Conservation (phyloP, 2,329 filamentous ascomycete species). For the Trichophyton benhamiae region DNA sequence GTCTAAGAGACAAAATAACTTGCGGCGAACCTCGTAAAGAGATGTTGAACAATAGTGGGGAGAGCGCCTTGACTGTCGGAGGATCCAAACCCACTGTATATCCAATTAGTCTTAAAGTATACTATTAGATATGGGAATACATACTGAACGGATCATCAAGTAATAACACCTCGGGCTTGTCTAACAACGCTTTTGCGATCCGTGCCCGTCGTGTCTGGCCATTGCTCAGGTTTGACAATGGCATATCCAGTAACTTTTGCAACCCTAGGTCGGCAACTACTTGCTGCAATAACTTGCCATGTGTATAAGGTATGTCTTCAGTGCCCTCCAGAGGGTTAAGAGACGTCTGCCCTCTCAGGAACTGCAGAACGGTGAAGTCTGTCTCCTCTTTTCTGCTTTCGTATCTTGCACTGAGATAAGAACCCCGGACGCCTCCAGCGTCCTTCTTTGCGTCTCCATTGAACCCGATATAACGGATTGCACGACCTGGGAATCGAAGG, state of each 20-base stretch:
- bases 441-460: conserved; percentile 53
- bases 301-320: conserved; percentile 31
- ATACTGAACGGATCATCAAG: conserved; percentile 82
- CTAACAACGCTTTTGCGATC: conserved; percentile 75
- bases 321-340: conserved; percentile 57
- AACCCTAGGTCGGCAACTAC: conserved; percentile 62
- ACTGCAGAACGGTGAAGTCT: conserved; percentile 74
- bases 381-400: conserved; percentile 77
- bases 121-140: conserved; percentile 14
- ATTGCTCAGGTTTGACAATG: conserved; percentile 83
- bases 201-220: conserved; percentile 78
- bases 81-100: conserved; percentile 74
- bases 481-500: conserved; percentile 49
- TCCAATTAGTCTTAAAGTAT: conserved; percentile 12
- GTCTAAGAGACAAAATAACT: conserved; percentile 63
- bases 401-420: conserved; percentile 81
- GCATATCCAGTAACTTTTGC: conserved; percentile 57
- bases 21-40: conserved; percentile 56
- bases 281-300: conserved; percentile 42
- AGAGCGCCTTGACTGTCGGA: conserved; percentile 60
- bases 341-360: conserved; percentile 67
- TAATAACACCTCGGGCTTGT: conserved; percentile 65
- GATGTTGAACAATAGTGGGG: conserved; percentile 55
- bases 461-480: conserved; percentile 85
- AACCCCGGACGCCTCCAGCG: conserved; percentile 43